Percentiles rank a stretch among this genome's conserved stretches.
Evolutionary conservation across 176 grass and related monocot species (phyloP).

Genomic region (Zea mays): Zm-B73-REFERENCE-NAM-5.0 NC_050102.1:110447001-110447500

Average conservation of each 20-base stretch:
- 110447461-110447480: slow-evolving; percentile 7
- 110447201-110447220: neutral
- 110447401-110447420: slow-evolving; percentile 84
- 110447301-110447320: slow-evolving; percentile 26
- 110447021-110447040: neutral
- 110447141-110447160: slow-evolving; percentile 3
- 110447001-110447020: neutral
- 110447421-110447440: slow-evolving; percentile 33
- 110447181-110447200: slow-evolving; percentile 1
- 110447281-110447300: neutral
- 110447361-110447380: slow-evolving; percentile 82
- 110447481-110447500: neutral
- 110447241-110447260: neutral
- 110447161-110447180: slow-evolving; percentile 1
- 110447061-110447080: neutral
- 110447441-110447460: slow-evolving; percentile 30
- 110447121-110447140: neutral
- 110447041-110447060: slow-evolving; percentile 13
- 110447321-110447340: slow-evolving; percentile 67
- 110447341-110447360: slow-evolving; percentile 92
- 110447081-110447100: slow-evolving; percentile 4
- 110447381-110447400: slow-evolving; percentile 81
- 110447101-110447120: neutral
- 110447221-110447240: neutral
- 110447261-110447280: neutral